phyloP scores from a whole-genome alignment of 148 eudicot genomes.

The Arbutus unedo region DNA sequence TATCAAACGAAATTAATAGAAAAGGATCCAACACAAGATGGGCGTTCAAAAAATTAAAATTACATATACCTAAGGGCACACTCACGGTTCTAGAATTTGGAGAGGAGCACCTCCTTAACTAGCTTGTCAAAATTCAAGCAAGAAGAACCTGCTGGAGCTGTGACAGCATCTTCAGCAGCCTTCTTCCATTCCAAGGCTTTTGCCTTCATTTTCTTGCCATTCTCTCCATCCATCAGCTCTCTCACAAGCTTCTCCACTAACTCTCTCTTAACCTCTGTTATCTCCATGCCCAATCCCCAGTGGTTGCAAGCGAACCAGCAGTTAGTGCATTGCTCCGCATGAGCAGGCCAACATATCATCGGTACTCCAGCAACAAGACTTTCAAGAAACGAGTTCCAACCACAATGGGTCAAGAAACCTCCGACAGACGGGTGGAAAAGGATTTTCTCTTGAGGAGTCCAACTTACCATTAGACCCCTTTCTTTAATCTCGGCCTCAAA shows the following conservation, averaged over 20 bases:
- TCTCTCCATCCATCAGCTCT: conserved; percentile 34
- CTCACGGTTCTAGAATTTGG: not conserved
- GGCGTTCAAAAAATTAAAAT: too few relatives aligned
- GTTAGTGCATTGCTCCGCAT: conserved; percentile 35
- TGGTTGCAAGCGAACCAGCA: conserved; percentile 25
- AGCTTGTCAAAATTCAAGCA: conserved; percentile 12
- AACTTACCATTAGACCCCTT: conserved; percentile 31
- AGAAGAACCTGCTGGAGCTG: conserved; percentile 26
- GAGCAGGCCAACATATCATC: conserved; percentile 31
- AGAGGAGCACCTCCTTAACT: conserved; percentile 20
- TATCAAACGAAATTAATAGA: too few relatives aligned
- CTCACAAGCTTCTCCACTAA: conserved; percentile 28
- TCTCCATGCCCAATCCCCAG: conserved; percentile 36
- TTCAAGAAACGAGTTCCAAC: conserved; percentile 40
- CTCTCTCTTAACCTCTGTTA: not conserved
- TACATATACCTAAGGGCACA: too few relatives aligned
- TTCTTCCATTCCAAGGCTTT: conserved; percentile 32
- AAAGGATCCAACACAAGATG: too few relatives aligned
- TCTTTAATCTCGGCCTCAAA: conserved; percentile 25
- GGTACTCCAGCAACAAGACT: conserved; percentile 27
- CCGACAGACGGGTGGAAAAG: conserved; percentile 32
- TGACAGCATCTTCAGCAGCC: conserved; percentile 25
- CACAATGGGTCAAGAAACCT: conserved; percentile 45
- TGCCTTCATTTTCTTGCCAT: conserved; percentile 26
- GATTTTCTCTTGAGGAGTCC: conserved; percentile 37